A percentile compares a stretch with the other conserved stretches of the same genome.
Evolutionary conservation across 1,139 yeast species (phyloP).

Genomic region (Yamadazyma membranifaciens): DNA sequence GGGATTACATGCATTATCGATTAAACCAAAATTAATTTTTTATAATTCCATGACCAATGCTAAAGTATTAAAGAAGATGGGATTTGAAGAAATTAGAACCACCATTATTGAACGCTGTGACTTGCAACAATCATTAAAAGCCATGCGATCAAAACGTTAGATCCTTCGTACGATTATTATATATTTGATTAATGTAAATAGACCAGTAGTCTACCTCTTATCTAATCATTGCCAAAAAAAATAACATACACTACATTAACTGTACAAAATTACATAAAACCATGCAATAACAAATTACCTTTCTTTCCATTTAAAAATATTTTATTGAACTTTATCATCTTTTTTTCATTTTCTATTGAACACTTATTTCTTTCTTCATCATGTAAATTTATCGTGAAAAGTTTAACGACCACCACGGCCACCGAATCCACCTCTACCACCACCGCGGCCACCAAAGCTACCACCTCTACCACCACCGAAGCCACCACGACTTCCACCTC

Average conservation of each 20-base stretch:
- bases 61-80: slow-evolving; percentile 24
- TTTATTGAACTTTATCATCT: not conserved
- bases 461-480: slow-evolving; percentile 33
- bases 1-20: slow-evolving; percentile 22
- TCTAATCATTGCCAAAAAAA: slow-evolving; percentile 2
- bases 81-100: slow-evolving; percentile 36
- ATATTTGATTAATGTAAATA: slow-evolving; percentile 5
- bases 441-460: slow-evolving; percentile 23
- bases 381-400: not conserved
- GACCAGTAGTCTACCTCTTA: slow-evolving; percentile 1
- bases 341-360: too few relatives aligned
- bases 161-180: not conserved
- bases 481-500: slow-evolving; percentile 46
- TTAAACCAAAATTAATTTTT: slow-evolving; percentile 34
- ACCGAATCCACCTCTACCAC: slow-evolving; percentile 46
- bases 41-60: slow-evolving; percentile 30
- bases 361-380: too few relatives aligned
- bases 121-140: slow-evolving; percentile 7
- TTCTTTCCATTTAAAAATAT: not conserved
- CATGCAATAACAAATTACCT: not conserved
- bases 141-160: not conserved
- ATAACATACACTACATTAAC: slow-evolving; percentile 5
- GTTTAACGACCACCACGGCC: slow-evolving; percentile 38
- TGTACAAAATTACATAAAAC: slow-evolving; percentile 4
- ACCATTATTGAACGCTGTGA: slow-evolving; percentile 36